phyloP scores from a whole-genome alignment of 345 rosid species.

The Arabis hirsuta region DNA sequence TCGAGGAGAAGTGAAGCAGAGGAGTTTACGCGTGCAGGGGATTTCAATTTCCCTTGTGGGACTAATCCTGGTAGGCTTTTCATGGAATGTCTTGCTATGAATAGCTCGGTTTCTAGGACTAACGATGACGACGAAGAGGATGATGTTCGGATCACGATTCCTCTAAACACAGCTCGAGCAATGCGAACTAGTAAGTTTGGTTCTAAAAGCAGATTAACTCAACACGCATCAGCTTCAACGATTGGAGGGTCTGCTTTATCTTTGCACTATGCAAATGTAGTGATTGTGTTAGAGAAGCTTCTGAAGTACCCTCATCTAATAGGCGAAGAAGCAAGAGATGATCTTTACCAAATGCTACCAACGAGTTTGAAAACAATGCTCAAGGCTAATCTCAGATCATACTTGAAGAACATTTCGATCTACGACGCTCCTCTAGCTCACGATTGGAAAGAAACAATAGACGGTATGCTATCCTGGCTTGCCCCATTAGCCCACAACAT shows the following conservation, averaged over 20 bases:
- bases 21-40: slow-evolving; percentile 55
- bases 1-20: slow-evolving; percentile 53
- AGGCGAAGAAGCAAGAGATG: slow-evolving; percentile 94
- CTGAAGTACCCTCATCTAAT: slow-evolving; percentile 89
- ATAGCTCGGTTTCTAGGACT: slow-evolving; percentile 62
- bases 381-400: slow-evolving; percentile 70
- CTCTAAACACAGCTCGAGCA: slow-evolving; percentile 46
- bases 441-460: slow-evolving; percentile 89
- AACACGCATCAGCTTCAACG: slow-evolving; percentile 65
- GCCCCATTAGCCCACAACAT: slow-evolving; percentile 93
- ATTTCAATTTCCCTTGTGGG: slow-evolving; percentile 76
- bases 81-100: slow-evolving; percentile 80
- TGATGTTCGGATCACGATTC: slow-evolving; percentile 47
- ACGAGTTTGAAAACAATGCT: slow-evolving; percentile 70
- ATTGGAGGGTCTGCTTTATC: slow-evolving; percentile 93
- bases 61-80: slow-evolving; percentile 82
- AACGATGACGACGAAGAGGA: slow-evolving; percentile 53
- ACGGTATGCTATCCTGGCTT: slow-evolving; percentile 78
- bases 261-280: slow-evolving; percentile 85
- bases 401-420: slow-evolving; percentile 78
- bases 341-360: slow-evolving; percentile 93
- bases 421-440: slow-evolving; percentile 95
- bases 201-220: slow-evolving; percentile 57
- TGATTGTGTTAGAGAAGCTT: slow-evolving; percentile 88
- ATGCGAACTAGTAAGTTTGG: slow-evolving; percentile 47